A percentile compares a stretch with the other conserved stretches of the same genome.
phyloP scores from a whole-genome alignment of 192 early-diverging fungal genomes.

The Diversispora epigaea region DNA sequence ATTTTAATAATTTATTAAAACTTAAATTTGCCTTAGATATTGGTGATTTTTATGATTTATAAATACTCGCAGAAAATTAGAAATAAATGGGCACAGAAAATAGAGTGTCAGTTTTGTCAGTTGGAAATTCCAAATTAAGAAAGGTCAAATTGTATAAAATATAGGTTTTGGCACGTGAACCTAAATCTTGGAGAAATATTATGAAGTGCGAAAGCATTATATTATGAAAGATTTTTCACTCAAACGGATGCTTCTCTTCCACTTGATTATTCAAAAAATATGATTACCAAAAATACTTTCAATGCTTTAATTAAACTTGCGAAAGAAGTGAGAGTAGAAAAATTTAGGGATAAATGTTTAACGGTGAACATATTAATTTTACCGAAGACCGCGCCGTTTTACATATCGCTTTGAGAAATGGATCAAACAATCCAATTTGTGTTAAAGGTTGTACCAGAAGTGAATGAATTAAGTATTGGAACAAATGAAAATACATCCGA shows the following conservation, averaged over 20 bases:
- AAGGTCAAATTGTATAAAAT: too few relatives aligned
- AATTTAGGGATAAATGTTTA: slow-evolving; percentile 92
- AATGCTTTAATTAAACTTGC: slow-evolving; percentile 78
- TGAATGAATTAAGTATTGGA: slow-evolving; percentile 88
- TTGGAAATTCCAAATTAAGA: too few relatives aligned
- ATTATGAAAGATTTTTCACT: too few relatives aligned
- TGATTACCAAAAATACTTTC: slow-evolving; percentile 79
- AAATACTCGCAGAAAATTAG: too few relatives aligned
- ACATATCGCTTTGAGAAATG: slow-evolving; percentile 92
- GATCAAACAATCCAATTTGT: slow-evolving; percentile 81
- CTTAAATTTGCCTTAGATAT: too few relatives aligned
- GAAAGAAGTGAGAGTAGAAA: slow-evolving; percentile 80
- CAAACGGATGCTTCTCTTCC: slow-evolving; percentile 69
- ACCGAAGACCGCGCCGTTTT: slow-evolving; percentile 96
- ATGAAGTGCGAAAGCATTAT: too few relatives aligned
- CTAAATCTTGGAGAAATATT: too few relatives aligned
- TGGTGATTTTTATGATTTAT: too few relatives aligned
- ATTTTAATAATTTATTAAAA: too few relatives aligned
- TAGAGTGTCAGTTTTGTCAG: too few relatives aligned
- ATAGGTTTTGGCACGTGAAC: too few relatives aligned
- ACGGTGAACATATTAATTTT: slow-evolving; percentile 94
- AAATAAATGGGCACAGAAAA: too few relatives aligned
- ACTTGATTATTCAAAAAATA: slow-evolving; percentile 97
- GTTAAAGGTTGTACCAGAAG: slow-evolving; percentile 91
- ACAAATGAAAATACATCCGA: slow-evolving; percentile 90